phyloP scores from a whole-genome alignment of 192 early-diverging fungal species.

The Linnemannia zychae region DNA sequence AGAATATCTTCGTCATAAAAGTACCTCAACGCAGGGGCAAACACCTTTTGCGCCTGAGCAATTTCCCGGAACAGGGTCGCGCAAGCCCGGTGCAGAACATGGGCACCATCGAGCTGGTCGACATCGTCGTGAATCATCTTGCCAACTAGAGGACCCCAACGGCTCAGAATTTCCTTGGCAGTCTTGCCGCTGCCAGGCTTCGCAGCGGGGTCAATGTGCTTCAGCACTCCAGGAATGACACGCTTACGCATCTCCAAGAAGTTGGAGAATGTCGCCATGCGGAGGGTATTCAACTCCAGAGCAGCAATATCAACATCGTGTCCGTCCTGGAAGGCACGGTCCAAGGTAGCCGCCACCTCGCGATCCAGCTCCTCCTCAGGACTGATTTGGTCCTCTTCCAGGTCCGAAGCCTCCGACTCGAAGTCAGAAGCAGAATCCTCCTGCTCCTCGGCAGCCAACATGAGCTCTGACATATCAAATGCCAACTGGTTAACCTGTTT shows the following conservation, averaged over 20 bases:
- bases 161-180: constrained; percentile 60
- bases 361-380: constrained; percentile 77
- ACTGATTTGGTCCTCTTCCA: constrained; percentile 64
- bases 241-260: constrained; percentile 83
- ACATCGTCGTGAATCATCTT: constrained; percentile 73
- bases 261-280: constrained; percentile 87
- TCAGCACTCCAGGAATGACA: constrained; percentile 80
- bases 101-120: constrained; percentile 83
- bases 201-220: constrained; percentile 68
- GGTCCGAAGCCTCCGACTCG: constrained; percentile 61
- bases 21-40: constrained; percentile 70
- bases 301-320: constrained; percentile 81
- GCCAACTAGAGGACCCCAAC: constrained; percentile 79
- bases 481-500: constrained; percentile 63
- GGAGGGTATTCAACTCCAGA: constrained; percentile 89
- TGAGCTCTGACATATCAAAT: constrained; percentile 63
- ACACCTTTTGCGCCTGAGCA: constrained; percentile 60
- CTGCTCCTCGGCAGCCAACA: constrained; percentile 36
- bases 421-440: constrained; percentile 61
- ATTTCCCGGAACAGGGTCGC: neutral
- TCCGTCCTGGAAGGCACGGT: constrained; percentile 83
- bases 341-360: constrained; percentile 81
- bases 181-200: constrained; percentile 30
- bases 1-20: constrained; percentile 87
- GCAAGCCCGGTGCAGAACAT: constrained; percentile 58